Base-by-base conservation (phyloP, 176 grass and related monocot species). In the Carex littledalei region DNA sequence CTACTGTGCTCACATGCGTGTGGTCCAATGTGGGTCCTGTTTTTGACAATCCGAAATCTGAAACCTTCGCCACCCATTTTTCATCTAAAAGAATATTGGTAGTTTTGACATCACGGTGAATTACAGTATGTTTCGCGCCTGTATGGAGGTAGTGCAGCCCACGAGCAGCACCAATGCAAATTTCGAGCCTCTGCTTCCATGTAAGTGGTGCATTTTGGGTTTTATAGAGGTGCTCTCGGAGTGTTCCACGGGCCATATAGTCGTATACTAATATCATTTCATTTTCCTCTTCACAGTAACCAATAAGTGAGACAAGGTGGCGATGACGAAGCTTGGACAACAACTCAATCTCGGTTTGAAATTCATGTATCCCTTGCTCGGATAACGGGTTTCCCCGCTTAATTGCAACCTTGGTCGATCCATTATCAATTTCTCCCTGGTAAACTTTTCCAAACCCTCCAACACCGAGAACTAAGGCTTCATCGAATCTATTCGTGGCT, bases 191-290 rank as follows among this genome's bases (percentile, higher is more conserved):
- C 5, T 84, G 68, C 31, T 73, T 84, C 90, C 90, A 91, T n/a
- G 84, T 10, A 6, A 91, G 43, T 5, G 90, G 87, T 52, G 79
- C 66, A 14, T 86, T 91, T 8, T 81, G 3, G 29, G 70, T 86
- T 26, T 53, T 88, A 87, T 91, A 91, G 11, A 91, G 20, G 61
- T 88, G 90, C 52, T 86, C 86, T 43, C 68, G 83, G 6, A 91
- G 80, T 3, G 90, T 91, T 7, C 90, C 90, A 73, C 87, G 56
- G 2, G 84, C 84, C 87, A 91, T 91, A 65, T 91, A 87, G 13
- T 91, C 90, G 11, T 91, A 91, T 0, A 91, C 16, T n/a, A 91
- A 60, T 18, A 88, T 88, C 90, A 91, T 91, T 85, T 91, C 90
- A 56, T 82, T 54, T 31, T 81, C 52, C 6, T 91, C 90, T 12